Evolutionary conservation across 768 basidiomycete species (phyloP), one percentile per base, ranked within the genome.

Genomic region (Lactarius vividus): DNA sequence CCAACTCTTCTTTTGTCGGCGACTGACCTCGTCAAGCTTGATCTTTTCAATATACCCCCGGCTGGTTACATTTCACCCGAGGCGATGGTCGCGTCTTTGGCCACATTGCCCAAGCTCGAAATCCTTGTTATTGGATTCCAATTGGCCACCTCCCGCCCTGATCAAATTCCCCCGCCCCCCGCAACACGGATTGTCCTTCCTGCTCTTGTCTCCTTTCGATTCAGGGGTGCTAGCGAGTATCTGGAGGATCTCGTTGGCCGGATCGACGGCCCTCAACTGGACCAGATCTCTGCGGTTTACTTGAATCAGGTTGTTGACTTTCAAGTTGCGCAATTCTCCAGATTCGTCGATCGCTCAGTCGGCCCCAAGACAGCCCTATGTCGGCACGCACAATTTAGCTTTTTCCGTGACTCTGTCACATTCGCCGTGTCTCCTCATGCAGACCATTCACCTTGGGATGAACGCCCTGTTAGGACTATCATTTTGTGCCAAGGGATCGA

Each of bases 221-320:
- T 46, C n/a, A 13, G 10, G n/a, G 44, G 44, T 10, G n/a, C n/a
- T 23, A n/a, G 44, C 44, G 44, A 46, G 44, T 46, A 46, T 46
- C 44, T 46, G n/a, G 44, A 46, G 44, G 44, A 46, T n/a, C n/a
- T 46, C n/a, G 44, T 46, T 46, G 11, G n/a, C 44, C n/a, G 10
- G 23, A 46, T 46, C 11, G 44, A 46, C 4, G 0, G n/a, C n/a
- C 44, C 44, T 46, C n/a, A 46, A 46, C 44, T 46, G 44, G 23
- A 23, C 10, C 44, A 11, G 44, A 46, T 23, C n/a, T 18, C 4
- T 2, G 23, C n/a, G 4, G 10, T 6, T 11, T 46, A 46, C 44
- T 23, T 46, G n/a, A 46, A 46, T 23, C n/a, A 46, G 44, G 9
- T 23, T 23, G 44, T 46, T 46, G 44, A 46, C 44, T 90, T 89